These are phyloP conservation scores for Nitzschia sp. DNA, from an alignment of 108 stramenopile genomes.

Conservation along the genomic window DNA sequence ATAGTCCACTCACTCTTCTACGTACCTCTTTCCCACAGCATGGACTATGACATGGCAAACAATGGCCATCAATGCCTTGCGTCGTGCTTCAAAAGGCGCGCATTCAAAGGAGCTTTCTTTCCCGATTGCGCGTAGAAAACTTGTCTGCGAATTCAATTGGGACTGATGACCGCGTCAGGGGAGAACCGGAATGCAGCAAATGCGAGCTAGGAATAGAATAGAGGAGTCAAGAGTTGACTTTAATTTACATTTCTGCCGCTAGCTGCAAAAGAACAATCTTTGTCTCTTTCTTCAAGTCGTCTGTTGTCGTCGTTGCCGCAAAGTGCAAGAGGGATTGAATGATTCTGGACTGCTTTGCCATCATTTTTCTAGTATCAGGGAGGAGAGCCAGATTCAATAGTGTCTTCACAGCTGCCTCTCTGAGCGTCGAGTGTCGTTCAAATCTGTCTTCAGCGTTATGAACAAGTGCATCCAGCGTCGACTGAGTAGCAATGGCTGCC, in stretches of 20 bases:
- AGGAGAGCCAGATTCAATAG: constrained; percentile 30
- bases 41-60: constrained; percentile 78
- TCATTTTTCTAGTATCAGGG: constrained; percentile 20
- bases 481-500: constrained; percentile 8
- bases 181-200: not conserved
- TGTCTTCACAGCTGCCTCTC: constrained; percentile 24
- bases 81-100: constrained; percentile 84
- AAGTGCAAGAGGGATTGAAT: constrained; percentile 44
- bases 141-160: too few relatives aligned
- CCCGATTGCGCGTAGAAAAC: constrained; percentile 65
- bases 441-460: constrained; percentile 9
- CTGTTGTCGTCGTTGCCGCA: constrained; percentile 17
- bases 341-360: constrained; percentile 32
- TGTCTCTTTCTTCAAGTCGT: constrained; percentile 34
- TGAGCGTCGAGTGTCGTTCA: not conserved
- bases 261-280: constrained; percentile 50
- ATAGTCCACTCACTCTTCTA: not conserved
- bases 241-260: constrained; percentile 38
- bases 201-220: not conserved
- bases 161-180: not conserved
- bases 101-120: constrained; percentile 82
- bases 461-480: constrained; percentile 29
- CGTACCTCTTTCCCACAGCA: constrained; percentile 19
- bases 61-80: constrained; percentile 81
- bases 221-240: too few relatives aligned